Evolutionary conservation across 108 stramenopile species (phyloP), one percentile per base, ranked within the genome.

Genomic region (Stephanodiscus triporus): DNA sequence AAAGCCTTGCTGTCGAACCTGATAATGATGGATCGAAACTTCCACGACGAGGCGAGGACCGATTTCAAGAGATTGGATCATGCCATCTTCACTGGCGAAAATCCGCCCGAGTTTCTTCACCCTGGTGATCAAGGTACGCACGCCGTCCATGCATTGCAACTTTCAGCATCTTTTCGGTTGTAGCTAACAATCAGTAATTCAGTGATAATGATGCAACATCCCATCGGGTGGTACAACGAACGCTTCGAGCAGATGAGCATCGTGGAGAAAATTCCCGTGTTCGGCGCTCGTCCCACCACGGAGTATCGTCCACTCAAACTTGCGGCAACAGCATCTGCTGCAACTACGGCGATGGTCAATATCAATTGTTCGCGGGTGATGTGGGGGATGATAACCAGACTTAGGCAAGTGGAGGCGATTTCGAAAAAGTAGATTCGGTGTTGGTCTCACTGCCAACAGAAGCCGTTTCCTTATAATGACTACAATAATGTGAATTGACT

Each of bases 301-400:
- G 22, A 73, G 40, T 80, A 73, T 63, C 45, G 67, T 59, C 66
- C 7, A 63, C 27, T 30, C 36, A 73, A 63, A 68, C 42, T 30
- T 80, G 78, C 36, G 77, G 77, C 14, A 71, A 78, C 26, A 71
- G 77, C 2, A 78, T 78, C 22, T 78, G 77, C 36, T 78, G 77
- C 43, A 60, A 80, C 37, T 80, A 80, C 26, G 78, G 78, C 0
- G 19, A 68, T 6, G 78, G 78, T 3, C 32, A 42, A 36, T 80
- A 62, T 51, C 34, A 40, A 10, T 36, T 80, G 22, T 80, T 63
- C 27, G 78, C 70, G 20, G 78, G 78, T 0, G 62, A 45, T 37
- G 54, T 73, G 23, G 67, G 61, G 48, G 59, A 67, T 63, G 27
- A 63, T n/a, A 63, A n/a, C n/a, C n/a, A 68, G 17, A 10, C 69